Conservation (phyloP, 345 rosid species). For the Ailanthus altissimus region DNA sequence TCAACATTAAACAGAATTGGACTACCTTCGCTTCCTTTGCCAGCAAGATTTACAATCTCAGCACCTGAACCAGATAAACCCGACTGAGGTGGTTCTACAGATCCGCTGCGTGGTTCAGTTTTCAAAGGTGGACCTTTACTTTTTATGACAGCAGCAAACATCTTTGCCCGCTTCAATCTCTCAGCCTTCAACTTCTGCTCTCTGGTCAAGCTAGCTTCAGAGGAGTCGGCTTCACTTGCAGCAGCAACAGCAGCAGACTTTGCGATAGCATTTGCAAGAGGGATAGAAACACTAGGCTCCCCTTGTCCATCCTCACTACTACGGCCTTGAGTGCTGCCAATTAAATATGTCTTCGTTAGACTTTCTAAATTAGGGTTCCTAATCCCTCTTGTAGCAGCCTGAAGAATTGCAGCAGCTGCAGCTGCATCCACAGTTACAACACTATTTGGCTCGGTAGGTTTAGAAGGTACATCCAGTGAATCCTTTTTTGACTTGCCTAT, state of each 20-base stretch:
- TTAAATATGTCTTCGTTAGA: conserved; percentile 41
- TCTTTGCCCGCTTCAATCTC: conserved; percentile 91
- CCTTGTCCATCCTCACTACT: conserved; percentile 43
- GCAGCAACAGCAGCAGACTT: conserved; percentile 56
- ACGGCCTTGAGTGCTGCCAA: conserved; percentile 38
- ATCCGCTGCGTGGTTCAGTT: conserved; percentile 48
- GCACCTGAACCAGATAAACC: conserved; percentile 48
- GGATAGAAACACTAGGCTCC: conserved; percentile 38
- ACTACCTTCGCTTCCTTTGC: conserved; percentile 56
- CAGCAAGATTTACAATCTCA: conserved; percentile 22
- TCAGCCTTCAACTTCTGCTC: conserved; percentile 93
- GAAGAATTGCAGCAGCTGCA: conserved; percentile 91
- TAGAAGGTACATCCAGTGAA: conserved; percentile 51
- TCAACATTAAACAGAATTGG: conserved; percentile 40
- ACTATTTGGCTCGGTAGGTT: conserved; percentile 46
- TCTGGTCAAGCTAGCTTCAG: conserved; percentile 60
- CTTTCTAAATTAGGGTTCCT: conserved; percentile 66
- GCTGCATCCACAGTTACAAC: conserved; percentile 70
- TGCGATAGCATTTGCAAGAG: conserved; percentile 47
- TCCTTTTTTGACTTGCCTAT: conserved; percentile 68
- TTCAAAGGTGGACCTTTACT: conserved; percentile 52
- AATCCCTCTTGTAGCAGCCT: conserved; percentile 87
- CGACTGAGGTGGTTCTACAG: conserved; percentile 57
- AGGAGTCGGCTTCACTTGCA: conserved; percentile 69
- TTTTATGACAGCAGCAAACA: conserved; percentile 84